Evolutionary conservation across 345 rosid species (phyloP).

Genomic region (Salix dunnii): DNA sequence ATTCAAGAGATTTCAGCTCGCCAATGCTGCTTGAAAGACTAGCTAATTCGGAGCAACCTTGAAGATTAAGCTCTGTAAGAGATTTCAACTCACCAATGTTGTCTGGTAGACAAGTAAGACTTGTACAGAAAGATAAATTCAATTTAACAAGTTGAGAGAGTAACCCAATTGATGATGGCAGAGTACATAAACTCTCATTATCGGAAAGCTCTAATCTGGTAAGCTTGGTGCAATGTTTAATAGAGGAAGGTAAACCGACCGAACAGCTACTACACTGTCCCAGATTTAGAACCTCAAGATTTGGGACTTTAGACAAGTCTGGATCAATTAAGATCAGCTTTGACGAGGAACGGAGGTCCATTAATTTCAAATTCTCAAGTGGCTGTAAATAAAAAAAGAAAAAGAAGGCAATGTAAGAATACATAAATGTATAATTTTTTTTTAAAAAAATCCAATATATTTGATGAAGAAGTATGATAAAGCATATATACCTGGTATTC

Average conservation of each 20-base stretch:
- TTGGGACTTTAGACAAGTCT: background rate
- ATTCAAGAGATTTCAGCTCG: background rate
- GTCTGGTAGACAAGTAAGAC: background rate
- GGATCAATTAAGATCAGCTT: background rate
- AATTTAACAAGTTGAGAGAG: background rate
- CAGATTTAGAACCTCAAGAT: background rate
- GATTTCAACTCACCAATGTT: background rate
- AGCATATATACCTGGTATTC: background rate
- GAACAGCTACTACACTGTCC: too few relatives aligned
- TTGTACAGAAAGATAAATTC: background rate
- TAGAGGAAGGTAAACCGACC: too few relatives aligned
- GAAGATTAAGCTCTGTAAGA: background rate
- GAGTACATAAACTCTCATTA: too few relatives aligned
- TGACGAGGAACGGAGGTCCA: background rate
- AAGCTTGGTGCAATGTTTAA: background rate
- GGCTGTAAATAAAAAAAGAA: background rate
- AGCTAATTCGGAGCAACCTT: background rate
- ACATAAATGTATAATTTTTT: too few relatives aligned
- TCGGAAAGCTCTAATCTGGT: background rate
- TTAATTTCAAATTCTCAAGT: background rate
- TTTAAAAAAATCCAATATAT: background rate
- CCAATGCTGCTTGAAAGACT: background rate
- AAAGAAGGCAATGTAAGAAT: background rate
- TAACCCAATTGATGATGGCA: too few relatives aligned
- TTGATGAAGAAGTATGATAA: background rate